phyloP scores from a whole-genome alignment of 306 rosid genomes.

The Fragaria ananassa region DNA sequence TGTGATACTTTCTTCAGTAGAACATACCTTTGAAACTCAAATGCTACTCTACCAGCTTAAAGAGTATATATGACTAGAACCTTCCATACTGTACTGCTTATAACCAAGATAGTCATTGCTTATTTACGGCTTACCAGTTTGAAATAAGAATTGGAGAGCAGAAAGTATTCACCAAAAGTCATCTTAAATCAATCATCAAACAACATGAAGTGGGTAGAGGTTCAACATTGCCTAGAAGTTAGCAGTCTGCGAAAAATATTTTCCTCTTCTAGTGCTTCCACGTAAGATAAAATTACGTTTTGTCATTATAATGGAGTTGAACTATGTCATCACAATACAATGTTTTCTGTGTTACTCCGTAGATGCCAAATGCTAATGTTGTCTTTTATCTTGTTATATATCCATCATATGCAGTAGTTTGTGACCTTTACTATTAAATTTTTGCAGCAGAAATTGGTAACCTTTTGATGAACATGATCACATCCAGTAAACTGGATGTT shows the following conservation, averaged over 20 bases:
- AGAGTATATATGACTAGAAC: neutral
- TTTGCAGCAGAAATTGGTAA: slow-evolving; percentile 36
- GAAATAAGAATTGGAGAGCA: neutral
- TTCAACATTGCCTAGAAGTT: neutral
- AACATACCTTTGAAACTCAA: neutral
- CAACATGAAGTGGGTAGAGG: neutral
- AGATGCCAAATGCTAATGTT: slow-evolving; percentile 4
- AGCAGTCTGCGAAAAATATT: neutral
- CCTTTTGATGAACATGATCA: slow-evolving; percentile 25
- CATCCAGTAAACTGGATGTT: slow-evolving; percentile 37
- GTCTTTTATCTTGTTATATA: neutral
- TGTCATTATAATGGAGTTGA: neutral
- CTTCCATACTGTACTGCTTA: neutral
- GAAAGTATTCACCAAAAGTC: neutral
- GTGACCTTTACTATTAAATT: slow-evolving; percentile 14
- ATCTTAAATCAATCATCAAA: neutral
- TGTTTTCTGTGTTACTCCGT: neutral
- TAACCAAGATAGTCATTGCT: neutral
- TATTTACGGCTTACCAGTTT: neutral
- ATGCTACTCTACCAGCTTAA: neutral
- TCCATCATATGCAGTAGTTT: neutral
- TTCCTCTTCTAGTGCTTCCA: neutral
- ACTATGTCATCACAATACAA: neutral
- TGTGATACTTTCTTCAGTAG: neutral
- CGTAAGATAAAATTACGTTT: neutral